These are phyloP conservation scores for Lipomyces japonicus DNA, from an alignment of 805 yeast species.

Conservation along the genomic window DNA sequence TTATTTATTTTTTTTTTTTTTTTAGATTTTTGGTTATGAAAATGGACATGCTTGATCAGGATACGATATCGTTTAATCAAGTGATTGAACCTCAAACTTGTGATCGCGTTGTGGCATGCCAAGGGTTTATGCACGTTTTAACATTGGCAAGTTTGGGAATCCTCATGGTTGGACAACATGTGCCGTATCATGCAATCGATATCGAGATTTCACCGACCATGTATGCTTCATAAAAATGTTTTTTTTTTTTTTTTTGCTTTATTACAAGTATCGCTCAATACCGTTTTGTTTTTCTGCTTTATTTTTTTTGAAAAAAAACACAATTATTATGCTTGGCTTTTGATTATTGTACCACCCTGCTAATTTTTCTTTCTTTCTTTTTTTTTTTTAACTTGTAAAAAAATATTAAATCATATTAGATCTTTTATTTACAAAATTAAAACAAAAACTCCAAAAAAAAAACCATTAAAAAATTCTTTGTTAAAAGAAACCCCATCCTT, in stretches of 20 bases:
- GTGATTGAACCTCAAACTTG: constrained; percentile 8
- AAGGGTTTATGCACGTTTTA: constrained; percentile 16
- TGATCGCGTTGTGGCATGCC: constrained; percentile 12
- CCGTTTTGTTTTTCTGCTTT: neutral
- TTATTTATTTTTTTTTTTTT: neutral
- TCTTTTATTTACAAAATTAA: neutral
- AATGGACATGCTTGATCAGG: constrained; percentile 1
- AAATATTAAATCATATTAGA: neutral
- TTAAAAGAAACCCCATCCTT: no score
- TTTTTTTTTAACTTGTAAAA: no score
- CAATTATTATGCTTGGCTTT: neutral
- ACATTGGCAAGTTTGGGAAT: constrained; percentile 13
- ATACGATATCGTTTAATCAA: constrained; percentile 4
- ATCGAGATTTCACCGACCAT: neutral
- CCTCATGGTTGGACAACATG: constrained; percentile 6
- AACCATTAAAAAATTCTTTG: neutral
- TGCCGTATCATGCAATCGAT: neutral
- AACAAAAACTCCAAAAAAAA: neutral
- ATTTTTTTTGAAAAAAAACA: neutral
- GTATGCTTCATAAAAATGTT: neutral
- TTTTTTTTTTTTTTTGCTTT: neutral
- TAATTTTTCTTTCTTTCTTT: no score
- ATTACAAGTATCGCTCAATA: neutral
- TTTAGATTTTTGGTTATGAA: constrained; percentile 12
- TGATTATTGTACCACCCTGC: neutral